Conservation (phyloP, 179 eudicot genomes). For the Pouteria campechiana region DNA sequence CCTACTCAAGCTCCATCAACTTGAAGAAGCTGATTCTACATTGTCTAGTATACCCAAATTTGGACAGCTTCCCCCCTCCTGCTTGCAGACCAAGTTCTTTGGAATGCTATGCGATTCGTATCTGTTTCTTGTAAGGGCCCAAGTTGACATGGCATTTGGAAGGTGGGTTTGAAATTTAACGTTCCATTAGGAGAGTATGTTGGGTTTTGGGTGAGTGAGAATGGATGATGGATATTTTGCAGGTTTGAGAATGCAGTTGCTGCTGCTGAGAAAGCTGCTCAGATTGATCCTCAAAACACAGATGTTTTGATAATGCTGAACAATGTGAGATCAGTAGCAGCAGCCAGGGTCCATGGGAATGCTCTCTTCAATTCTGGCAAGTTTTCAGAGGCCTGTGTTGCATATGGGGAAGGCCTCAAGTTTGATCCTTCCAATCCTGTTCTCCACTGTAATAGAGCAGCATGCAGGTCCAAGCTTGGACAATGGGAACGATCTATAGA, state of each 20-base stretch:
- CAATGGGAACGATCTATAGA: conserved; percentile 67
- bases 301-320: conserved; percentile 46
- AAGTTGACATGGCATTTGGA: conserved; percentile 76
- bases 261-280: conserved; percentile 54
- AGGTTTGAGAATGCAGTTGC: conserved; percentile 83
- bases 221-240: conserved; percentile 41
- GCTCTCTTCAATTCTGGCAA: conserved; percentile 75
- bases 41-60: conserved; percentile 31
- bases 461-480: conserved; percentile 84
- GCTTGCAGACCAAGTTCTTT: conserved; percentile 45
- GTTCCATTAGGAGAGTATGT: conserved; percentile 3
- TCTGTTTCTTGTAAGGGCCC: conserved; percentile 58
- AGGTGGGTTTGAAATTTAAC: conserved; percentile 52
- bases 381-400: conserved; percentile 77
- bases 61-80: conserved; percentile 26
- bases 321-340: conserved; percentile 50
- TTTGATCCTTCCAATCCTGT: conserved; percentile 71
- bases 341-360: conserved; percentile 86
- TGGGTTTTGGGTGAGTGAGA: conserved; percentile 15
- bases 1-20: conserved; percentile 57
- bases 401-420: conserved; percentile 86
- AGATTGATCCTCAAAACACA: conserved; percentile 41
- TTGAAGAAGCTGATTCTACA: conserved; percentile 38
- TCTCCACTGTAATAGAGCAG: conserved; percentile 88
- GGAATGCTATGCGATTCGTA: conserved; percentile 82